phyloP scores from a whole-genome alignment of 805 yeast species.

The Saccharomycopsis fodiens region DNA sequence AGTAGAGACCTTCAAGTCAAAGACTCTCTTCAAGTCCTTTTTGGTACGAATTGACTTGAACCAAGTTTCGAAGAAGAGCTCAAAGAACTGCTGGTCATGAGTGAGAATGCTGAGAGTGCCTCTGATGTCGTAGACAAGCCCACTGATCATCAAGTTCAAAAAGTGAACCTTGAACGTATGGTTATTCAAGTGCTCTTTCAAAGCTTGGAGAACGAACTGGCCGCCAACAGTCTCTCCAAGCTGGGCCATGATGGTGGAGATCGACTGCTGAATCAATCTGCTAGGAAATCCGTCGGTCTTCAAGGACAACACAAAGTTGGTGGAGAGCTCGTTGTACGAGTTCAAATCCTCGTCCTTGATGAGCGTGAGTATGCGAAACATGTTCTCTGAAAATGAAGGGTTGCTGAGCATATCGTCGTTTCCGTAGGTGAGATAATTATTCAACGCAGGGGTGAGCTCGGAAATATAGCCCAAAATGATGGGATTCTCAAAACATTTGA shows the following conservation, averaged over 20 bases:
- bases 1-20: conserved; percentile 69
- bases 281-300: background rate
- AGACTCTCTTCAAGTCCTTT: conserved; percentile 49
- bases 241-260: conserved; percentile 13
- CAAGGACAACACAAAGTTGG: conserved; percentile 13
- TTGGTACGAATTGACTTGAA: conserved; percentile 33
- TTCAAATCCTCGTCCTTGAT: conserved; percentile 24
- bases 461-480: conserved; percentile 62
- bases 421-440: conserved; percentile 64
- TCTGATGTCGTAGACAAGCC: conserved; percentile 53
- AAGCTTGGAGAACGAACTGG: background rate
- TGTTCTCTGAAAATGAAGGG: conserved; percentile 21
- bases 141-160: conserved; percentile 41
- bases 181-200: background rate
- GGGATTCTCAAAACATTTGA: conserved; percentile 32
- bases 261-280: conserved; percentile 7
- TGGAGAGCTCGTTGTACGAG: conserved; percentile 10
- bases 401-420: conserved; percentile 25
- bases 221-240: background rate
- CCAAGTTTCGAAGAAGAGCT: conserved; percentile 56
- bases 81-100: conserved; percentile 33
- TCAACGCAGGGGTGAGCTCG: conserved; percentile 66
- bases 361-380: conserved; percentile 23
- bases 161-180: conserved; percentile 3
- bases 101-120: conserved; percentile 45